These are phyloP conservation scores for Candida ponderosae DNA, from an alignment of 805 yeast species.

Conservation along the genomic window DNA sequence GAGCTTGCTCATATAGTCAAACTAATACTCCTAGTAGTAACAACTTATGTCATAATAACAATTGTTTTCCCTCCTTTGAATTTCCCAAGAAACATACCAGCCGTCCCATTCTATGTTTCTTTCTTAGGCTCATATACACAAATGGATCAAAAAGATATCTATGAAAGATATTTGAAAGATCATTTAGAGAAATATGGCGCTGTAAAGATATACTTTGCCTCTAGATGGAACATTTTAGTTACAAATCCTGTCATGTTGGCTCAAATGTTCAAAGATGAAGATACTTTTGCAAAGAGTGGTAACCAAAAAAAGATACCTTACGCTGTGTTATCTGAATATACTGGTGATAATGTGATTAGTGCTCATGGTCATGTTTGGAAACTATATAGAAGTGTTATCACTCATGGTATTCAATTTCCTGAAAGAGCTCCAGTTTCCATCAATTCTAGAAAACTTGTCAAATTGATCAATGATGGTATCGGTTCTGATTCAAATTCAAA, in stretches of 20 bases:
- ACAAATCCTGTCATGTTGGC: slow-evolving; percentile 38
- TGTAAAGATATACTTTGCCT: slow-evolving; percentile 51
- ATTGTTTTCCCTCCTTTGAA: slow-evolving; percentile 36
- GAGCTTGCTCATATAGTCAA: slow-evolving; percentile 1
- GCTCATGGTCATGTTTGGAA: slow-evolving; percentile 50
- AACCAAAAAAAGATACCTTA: slow-evolving; percentile 51
- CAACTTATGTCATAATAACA: slow-evolving; percentile 3
- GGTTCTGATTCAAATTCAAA: slow-evolving; percentile 2
- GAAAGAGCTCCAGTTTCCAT: slow-evolving; percentile 26
- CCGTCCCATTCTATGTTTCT: slow-evolving; percentile 53
- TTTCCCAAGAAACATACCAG: slow-evolving; percentile 48
- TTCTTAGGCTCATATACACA: slow-evolving; percentile 36
- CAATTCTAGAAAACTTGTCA: slow-evolving; percentile 30
- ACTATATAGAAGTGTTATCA: slow-evolving; percentile 34
- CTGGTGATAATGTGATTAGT: slow-evolving; percentile 56
- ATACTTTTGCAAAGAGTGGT: slow-evolving; percentile 49
- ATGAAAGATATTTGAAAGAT: slow-evolving; percentile 31
- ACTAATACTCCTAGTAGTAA: not conserved
- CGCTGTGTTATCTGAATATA: slow-evolving; percentile 43
- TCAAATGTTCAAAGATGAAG: slow-evolving; percentile 41
- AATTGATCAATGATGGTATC: slow-evolving; percentile 16
- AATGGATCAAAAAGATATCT: slow-evolving; percentile 43
- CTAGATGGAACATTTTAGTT: slow-evolving; percentile 53
- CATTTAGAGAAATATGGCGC: slow-evolving; percentile 47
- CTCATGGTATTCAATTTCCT: slow-evolving; percentile 44